phyloP scores from a whole-genome alignment of 2,329 filamentous ascomycete genomes.

The Dissoconium aciculare region DNA sequence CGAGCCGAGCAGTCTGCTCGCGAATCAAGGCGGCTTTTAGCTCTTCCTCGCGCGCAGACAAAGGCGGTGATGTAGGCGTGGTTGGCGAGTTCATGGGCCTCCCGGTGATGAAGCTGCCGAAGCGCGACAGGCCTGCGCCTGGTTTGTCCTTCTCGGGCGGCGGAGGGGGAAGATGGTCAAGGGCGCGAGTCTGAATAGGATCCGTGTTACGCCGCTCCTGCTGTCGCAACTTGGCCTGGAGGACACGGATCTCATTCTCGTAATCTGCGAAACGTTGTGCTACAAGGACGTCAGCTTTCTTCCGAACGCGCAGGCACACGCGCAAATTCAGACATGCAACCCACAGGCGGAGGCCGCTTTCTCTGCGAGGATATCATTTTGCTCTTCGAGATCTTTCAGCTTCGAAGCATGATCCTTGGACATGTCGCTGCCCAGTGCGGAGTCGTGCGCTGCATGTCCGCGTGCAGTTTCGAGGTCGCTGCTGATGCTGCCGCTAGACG shows the following conservation, averaged over 20 bases:
- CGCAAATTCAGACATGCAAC: conserved; percentile 12
- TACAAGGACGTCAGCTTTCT: conserved; percentile 8
- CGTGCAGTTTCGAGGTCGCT: conserved; percentile 12
- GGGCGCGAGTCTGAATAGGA: conserved; percentile 3
- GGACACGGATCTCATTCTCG: conserved; percentile 56
- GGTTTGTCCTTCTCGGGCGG: conserved; percentile 17
- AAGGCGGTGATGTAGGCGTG: conserved; percentile 16
- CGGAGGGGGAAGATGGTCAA: conserved; percentile 3
- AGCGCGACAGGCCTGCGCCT: conserved; percentile 25
- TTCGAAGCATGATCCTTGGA: conserved; percentile 10
- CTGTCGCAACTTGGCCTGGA: conserved; percentile 33
- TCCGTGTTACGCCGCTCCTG: conserved; percentile 15
- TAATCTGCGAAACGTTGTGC: conserved; percentile 51
- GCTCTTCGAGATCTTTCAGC: conserved; percentile 52
- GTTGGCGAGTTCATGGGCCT: conserved; percentile 25
- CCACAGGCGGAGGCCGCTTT: conserved; percentile 50
- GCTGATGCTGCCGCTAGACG: conserved; percentile 12
- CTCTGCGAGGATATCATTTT: conserved; percentile 54
- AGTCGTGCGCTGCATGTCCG: conserved; percentile 27
- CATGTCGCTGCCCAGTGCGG: conserved; percentile 41
- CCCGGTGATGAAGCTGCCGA: conserved; percentile 30
- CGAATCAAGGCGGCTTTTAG: conserved; percentile 49
- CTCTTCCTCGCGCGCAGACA: conserved; percentile 25
- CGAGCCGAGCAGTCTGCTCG: conserved; percentile 51
- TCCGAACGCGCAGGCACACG: not conserved